Conservation (phyloP, 2,329 filamentous ascomycete species). For the Ceratocystis cubensis region DNA sequence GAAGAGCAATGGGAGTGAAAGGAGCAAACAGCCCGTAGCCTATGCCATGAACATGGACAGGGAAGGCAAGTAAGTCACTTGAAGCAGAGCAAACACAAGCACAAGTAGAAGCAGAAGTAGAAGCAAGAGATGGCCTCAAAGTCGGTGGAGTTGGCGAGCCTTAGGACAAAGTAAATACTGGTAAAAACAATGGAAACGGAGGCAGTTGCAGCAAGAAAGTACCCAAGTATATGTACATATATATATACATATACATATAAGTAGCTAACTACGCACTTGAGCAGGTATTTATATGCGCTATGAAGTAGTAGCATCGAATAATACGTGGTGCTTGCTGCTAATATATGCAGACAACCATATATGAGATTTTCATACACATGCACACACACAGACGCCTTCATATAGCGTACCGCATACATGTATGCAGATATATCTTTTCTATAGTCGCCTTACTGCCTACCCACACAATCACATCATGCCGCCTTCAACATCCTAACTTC, state of each 20-base stretch:
- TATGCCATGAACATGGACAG: not conserved
- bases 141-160: not conserved
- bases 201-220: not conserved
- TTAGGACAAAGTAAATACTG: not conserved
- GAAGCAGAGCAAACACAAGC: not conserved
- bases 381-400: not conserved
- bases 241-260: not conserved
- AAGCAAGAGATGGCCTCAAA: not conserved
- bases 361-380: not conserved
- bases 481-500: no score
- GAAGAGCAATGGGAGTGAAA: constrained; percentile 6
- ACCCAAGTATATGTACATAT: not conserved
- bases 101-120: not conserved
- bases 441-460: no score
- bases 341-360: not conserved
- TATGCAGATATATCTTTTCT: not conserved
- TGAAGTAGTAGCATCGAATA: no score
- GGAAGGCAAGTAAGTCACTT: not conserved
- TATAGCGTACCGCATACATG: not conserved
- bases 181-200: not conserved
- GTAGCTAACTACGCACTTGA: no score
- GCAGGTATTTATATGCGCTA: no score
- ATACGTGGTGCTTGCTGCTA: not conserved
- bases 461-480: not conserved
- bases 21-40: not conserved